Evolutionary conservation across 768 basidiomycete genomes (phyloP).

Genomic region (Fomitopsis serialis): DNA sequence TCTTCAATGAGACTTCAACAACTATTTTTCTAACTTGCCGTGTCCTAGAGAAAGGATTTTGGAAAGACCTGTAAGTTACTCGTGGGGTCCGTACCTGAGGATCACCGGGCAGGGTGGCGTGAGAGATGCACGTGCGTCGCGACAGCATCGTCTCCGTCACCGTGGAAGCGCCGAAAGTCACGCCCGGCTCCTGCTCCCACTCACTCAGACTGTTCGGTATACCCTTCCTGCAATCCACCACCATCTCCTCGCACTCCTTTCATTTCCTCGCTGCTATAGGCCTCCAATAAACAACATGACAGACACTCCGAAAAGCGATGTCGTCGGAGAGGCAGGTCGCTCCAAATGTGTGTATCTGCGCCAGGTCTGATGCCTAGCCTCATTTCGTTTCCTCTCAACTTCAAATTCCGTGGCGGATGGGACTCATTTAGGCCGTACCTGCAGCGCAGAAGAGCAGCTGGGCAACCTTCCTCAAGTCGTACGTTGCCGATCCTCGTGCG

Average conservation of each 20-base stretch:
- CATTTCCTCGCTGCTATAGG: neutral
- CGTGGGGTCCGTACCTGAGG: too few relatives aligned
- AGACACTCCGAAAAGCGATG: conserved; percentile 2
- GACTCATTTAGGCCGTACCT: conserved; percentile 60
- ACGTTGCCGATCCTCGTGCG: conserved; percentile 23
- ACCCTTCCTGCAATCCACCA: neutral
- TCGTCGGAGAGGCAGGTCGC: conserved; percentile 8
- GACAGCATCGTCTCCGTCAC: neutral
- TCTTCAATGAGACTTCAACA: too few relatives aligned
- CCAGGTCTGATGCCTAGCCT: conserved; percentile 1
- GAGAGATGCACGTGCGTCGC: neutral
- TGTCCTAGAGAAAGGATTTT: too few relatives aligned
- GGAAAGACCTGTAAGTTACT: too few relatives aligned
- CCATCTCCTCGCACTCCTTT: neutral
- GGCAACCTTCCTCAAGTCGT: conserved; percentile 91
- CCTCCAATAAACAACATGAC: neutral
- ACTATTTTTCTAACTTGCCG: too few relatives aligned
- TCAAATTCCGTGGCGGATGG: neutral
- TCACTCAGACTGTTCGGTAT: neutral
- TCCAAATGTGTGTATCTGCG: conserved; percentile 2
- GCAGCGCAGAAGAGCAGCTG: conserved; percentile 81
- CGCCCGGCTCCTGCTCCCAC: neutral
- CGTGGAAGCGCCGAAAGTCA: neutral
- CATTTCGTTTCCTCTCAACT: neutral
- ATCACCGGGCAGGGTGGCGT: too few relatives aligned